Evolutionary conservation across 2,329 filamentous ascomycete genomes (phyloP).

Genomic region (Colletotrichum lupini): DNA sequence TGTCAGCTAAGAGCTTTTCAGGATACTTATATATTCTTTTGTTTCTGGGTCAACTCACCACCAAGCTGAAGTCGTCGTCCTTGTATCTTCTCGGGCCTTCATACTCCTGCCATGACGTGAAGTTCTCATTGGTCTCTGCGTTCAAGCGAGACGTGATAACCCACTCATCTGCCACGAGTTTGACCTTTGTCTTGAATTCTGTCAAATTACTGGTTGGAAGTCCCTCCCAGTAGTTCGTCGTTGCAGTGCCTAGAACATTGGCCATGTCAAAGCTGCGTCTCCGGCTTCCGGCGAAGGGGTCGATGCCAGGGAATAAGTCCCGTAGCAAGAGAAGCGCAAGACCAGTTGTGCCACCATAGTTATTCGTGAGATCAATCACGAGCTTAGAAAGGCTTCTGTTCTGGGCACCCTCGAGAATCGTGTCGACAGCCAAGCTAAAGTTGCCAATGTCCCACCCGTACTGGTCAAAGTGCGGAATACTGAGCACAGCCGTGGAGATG

Average conservation of each 20-base stretch:
- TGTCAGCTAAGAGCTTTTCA: background rate
- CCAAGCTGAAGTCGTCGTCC: conserved; percentile 9
- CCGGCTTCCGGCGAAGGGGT: conserved; percentile 16
- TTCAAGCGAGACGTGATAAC: conserved; percentile 5
- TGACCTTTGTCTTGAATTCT: background rate
- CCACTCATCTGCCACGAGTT: conserved; percentile 9
- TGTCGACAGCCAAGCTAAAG: background rate
- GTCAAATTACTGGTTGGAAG: background rate
- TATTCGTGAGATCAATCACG: conserved; percentile 17
- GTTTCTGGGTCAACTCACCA: background rate
- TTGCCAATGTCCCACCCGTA: conserved; percentile 16
- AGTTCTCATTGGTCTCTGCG: conserved; percentile 13
- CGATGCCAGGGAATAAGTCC: conserved; percentile 6
- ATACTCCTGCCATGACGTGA: conserved; percentile 21
- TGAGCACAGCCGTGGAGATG: conserved; percentile 23
- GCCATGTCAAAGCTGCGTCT: conserved; percentile 18
- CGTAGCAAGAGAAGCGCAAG: conserved; percentile 16
- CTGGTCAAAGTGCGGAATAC: conserved; percentile 24
- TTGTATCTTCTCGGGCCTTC: background rate
- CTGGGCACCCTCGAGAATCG: conserved; percentile 2
- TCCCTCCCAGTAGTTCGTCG: background rate
- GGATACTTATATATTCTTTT: too few relatives aligned
- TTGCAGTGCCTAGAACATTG: conserved; percentile 10
- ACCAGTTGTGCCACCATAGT: conserved; percentile 18
- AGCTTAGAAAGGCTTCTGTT: background rate